phyloP scores from a whole-genome alignment of 1,284 basidiomycete genomes.

The Austroboletus olivaceoglutinosus region DNA sequence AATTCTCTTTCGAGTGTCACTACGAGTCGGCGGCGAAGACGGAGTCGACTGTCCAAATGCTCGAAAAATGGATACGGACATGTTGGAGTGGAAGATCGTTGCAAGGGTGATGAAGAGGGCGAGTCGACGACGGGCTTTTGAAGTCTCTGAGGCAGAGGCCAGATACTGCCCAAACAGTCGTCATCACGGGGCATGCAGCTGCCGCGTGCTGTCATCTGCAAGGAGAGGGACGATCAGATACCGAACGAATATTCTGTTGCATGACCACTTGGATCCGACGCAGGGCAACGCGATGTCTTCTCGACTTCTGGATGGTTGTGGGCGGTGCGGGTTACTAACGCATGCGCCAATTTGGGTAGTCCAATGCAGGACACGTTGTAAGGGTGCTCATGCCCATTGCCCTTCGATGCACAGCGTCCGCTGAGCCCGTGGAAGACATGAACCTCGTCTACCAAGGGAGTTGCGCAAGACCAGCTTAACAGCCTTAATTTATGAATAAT shows the following conservation, averaged over 20 bases:
- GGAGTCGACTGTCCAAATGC: conserved; percentile 18
- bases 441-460: background rate
- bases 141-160: conserved; percentile 3
- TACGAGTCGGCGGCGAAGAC: conserved; percentile 12
- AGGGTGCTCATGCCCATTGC: background rate
- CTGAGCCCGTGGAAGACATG: background rate
- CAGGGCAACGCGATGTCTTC: conserved; percentile 11
- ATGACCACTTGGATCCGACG: conserved; percentile 8
- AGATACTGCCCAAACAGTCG: conserved; percentile 13
- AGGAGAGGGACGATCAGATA: conserved; percentile 7
- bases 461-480: background rate
- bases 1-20: conserved; percentile 18
- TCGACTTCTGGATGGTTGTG: conserved; percentile 22
- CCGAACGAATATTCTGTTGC: conserved; percentile 17
- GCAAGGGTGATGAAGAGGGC: background rate
- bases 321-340: background rate
- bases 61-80: conserved; percentile 26
- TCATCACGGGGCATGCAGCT: conserved; percentile 13
- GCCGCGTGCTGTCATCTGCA: conserved; percentile 18
- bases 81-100: conserved; percentile 5
- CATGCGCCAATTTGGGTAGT: background rate
- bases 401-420: background rate
- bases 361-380: background rate
- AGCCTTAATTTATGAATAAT: background rate
- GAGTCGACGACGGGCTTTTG: conserved; percentile 14